phyloP scores from a whole-genome alignment of 768 basidiomycete genomes.

The Hypholoma sublateritium region DNA sequence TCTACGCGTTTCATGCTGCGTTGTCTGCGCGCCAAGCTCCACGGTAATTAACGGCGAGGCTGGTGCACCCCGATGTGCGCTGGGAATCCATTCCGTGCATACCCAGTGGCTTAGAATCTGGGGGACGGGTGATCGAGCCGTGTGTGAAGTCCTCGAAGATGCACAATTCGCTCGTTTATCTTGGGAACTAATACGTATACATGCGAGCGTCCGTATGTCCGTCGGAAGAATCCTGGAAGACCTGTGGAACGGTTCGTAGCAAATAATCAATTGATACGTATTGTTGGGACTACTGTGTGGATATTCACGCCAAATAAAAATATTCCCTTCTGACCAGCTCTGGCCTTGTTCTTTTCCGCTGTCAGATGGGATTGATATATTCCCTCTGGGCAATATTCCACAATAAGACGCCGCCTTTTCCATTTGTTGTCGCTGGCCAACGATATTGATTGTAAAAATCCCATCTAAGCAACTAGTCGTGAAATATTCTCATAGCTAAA shows the following conservation, averaged over 20 bases:
- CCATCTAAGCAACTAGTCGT: background rate
- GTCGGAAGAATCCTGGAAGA: slow-evolving; percentile 9
- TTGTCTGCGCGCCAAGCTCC: too few relatives aligned
- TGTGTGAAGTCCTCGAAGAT: too few relatives aligned
- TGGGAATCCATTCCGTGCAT: too few relatives aligned
- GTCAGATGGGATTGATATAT: slow-evolving; percentile 4
- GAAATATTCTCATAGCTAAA: slow-evolving; percentile 8
- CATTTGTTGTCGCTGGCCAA: background rate
- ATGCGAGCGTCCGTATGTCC: background rate
- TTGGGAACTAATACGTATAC: background rate
- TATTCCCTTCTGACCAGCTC: slow-evolving; percentile 6
- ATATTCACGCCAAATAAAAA: background rate
- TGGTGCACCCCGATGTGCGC: too few relatives aligned
- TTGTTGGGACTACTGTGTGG: background rate
- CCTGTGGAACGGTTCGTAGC: background rate
- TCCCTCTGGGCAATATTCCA: slow-evolving; percentile 1
- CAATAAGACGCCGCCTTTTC: background rate
- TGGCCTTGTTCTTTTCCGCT: slow-evolving; percentile 1
- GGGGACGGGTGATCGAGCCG: too few relatives aligned
- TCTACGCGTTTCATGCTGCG: too few relatives aligned
- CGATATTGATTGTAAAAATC: background rate
- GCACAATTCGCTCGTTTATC: background rate
- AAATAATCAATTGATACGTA: slow-evolving; percentile 6
- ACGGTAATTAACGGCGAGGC: too few relatives aligned
- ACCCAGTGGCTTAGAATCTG: too few relatives aligned